Evolutionary conservation across 495 filamentous ascomycete species (phyloP), one percentile per base, ranked within the genome.

Genomic region (Staphylotrichum tortipilum): DNA sequence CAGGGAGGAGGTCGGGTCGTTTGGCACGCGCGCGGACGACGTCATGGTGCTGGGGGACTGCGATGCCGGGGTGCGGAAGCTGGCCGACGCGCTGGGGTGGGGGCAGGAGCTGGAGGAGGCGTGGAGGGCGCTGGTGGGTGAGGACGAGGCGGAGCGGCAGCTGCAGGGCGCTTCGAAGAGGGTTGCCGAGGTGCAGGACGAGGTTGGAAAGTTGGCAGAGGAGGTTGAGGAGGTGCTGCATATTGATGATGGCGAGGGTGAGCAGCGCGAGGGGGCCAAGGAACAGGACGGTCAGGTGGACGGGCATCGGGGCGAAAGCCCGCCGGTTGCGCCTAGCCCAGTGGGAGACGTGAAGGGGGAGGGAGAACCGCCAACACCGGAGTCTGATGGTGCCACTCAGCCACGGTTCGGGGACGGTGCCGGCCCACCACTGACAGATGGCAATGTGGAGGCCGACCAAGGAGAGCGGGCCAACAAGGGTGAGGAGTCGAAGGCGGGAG

Each of bases 41-140:
- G 68, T 72, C 3, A 54, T 72, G 15, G 60, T 54, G 26, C 45
- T 72, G 35, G 63, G 62, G 19, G 65, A 64, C 44, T 94, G 88
- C 66, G 92, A 98, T 73, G 67, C 71, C 2, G 89, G 89, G 1
- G 83, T 96, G n/a, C 76, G 84, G 55, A 82, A 80, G 65, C 76
- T 98, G 36, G 92, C 92, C 11, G 72, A 80, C 54, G 84, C 80
- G 26, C 72, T 94, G 41, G 91, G 88, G 0, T 98, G 92, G 91
- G 67, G 80, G 14, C 80, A 89, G 36, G 91, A 97, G 58, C 72
- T 98, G 26, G 88, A 95, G 50, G 53, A 54, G 0, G 26, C 56
- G 54, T 76, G 73, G 73, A 53, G 62, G 14, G 52, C 47, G 12
- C 30, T 69, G 21, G 70, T 74, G 5, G 72, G 72, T 3, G 61